phyloP scores from a whole-genome alignment of 2,329 filamentous ascomycete genomes.

The Fonsecaea multimorphosa region DNA sequence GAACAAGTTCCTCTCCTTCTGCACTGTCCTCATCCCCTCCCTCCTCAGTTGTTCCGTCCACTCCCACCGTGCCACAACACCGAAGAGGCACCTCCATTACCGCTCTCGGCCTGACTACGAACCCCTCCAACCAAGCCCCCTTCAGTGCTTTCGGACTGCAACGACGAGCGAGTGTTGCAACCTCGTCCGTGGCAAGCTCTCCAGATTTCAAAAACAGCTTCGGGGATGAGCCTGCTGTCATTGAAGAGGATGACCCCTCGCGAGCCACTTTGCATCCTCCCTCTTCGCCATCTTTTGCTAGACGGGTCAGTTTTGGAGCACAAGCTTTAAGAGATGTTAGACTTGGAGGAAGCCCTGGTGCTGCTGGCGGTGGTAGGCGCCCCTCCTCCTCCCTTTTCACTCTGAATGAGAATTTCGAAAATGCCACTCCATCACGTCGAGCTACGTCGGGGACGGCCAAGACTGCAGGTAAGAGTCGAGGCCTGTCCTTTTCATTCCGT shows the following conservation, averaged over 20 bases:
- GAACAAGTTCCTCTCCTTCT: constrained; percentile 50
- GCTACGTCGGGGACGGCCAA: constrained; percentile 39
- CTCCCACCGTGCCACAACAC: constrained; percentile 55
- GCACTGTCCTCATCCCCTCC: constrained; percentile 52
- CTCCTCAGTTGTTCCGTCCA: constrained; percentile 55
- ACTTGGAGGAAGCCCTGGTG: constrained; percentile 66
- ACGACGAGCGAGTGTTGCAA: constrained; percentile 73
- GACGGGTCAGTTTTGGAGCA: constrained; percentile 88
- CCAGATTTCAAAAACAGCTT: constrained; percentile 44
- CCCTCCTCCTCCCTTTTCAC: constrained; percentile 57
- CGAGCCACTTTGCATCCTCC: constrained; percentile 66
- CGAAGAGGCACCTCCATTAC: constrained; percentile 77
- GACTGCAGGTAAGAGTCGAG: constrained; percentile 60
- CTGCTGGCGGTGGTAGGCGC: constrained; percentile 66
- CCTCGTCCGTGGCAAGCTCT: constrained; percentile 56
- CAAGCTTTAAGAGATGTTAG: constrained; percentile 76
- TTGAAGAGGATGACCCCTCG: constrained; percentile 78
- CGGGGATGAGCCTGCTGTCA: constrained; percentile 48
- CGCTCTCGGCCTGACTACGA: constrained; percentile 70
- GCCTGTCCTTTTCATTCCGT: constrained; percentile 53
- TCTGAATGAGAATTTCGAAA: constrained; percentile 38
- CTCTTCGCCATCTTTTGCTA: constrained; percentile 73
- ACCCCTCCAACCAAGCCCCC: constrained; percentile 60
- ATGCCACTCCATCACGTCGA: constrained; percentile 34
- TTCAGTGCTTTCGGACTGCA: constrained; percentile 58